Conservation (phyloP, 768 basidiomycete genomes). For the Suillus fuscotomentosus region DNA sequence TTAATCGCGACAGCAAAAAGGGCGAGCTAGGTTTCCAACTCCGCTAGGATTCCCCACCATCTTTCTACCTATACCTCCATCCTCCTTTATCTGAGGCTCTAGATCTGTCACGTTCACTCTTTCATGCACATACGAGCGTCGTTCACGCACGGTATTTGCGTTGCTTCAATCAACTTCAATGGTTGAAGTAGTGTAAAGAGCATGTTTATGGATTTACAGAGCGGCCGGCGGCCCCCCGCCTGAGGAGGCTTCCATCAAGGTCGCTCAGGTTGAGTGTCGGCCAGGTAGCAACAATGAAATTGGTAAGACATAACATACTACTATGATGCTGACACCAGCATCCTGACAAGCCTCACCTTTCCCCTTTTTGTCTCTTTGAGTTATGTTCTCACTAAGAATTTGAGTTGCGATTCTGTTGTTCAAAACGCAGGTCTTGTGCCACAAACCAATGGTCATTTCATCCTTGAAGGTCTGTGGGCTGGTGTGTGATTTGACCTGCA, state of each 20-base stretch:
- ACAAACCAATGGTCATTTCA: not conserved
- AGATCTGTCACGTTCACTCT: not conserved
- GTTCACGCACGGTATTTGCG: not conserved
- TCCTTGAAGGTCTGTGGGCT: not conserved
- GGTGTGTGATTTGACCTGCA: too few relatives aligned
- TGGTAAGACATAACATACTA: not conserved
- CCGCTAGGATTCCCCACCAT: not conserved
- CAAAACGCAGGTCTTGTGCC: not conserved
- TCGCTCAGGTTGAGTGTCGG: not conserved
- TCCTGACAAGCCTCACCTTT: not conserved
- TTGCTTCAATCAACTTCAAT: not conserved
- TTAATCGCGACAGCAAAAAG: not conserved
- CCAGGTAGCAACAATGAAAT: not conserved
- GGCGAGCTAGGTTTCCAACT: not conserved
- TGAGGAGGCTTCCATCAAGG: not conserved
- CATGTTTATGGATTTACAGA: not conserved
- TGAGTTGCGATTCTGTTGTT: not conserved
- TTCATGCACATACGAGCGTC: not conserved
- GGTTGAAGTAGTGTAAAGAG: not conserved
- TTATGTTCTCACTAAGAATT: not conserved
- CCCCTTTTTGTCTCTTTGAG: not conserved
- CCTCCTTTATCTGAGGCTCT: not conserved
- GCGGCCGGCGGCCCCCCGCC: too few relatives aligned
- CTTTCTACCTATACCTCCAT: not conserved
- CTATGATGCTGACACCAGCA: not conserved